Conservation (phyloP, 2,329 filamentous ascomycete species). For the Amauroascus niger region DNA sequence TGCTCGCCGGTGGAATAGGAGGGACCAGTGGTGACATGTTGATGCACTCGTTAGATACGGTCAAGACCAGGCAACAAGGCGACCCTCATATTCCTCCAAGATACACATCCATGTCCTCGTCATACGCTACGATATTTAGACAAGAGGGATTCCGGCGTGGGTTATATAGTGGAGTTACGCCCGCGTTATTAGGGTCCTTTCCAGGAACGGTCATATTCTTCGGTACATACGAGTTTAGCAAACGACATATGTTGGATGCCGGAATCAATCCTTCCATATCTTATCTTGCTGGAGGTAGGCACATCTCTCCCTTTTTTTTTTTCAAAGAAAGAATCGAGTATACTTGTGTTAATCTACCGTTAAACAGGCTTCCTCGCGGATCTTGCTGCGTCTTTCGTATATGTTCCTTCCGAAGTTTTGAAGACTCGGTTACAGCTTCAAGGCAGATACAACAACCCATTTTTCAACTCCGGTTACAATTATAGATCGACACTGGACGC, state of each 20-base stretch:
- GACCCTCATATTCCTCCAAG: slow-evolving; percentile 87
- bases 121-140: slow-evolving; percentile 84
- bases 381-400: slow-evolving; percentile 80
- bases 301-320: neutral
- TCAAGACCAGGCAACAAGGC: slow-evolving; percentile 95
- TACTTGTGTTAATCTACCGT: slow-evolving; percentile 17
- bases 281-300: slow-evolving; percentile 71
- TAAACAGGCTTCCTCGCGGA: slow-evolving; percentile 71
- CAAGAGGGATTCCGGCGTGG: slow-evolving; percentile 83
- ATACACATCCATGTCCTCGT: slow-evolving; percentile 81
- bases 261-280: slow-evolving; percentile 73
- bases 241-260: slow-evolving; percentile 73
- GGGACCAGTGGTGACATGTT: slow-evolving; percentile 91
- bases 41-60: slow-evolving; percentile 98
- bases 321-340: slow-evolving; percentile 10
- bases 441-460: slow-evolving; percentile 88
- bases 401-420: slow-evolving; percentile 93
- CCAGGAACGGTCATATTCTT: slow-evolving; percentile 93
- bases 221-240: slow-evolving; percentile 91
- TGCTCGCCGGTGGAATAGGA: slow-evolving; percentile 88
- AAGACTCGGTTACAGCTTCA: slow-evolving; percentile 96
- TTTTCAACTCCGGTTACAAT: slow-evolving; percentile 90
- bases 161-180: slow-evolving; percentile 85
- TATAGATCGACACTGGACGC: slow-evolving; percentile 81
- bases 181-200: slow-evolving; percentile 84